Evolutionary conservation across 495 filamentous ascomycete genomes (phyloP).

Genomic region (Daldinia grandis): DNA sequence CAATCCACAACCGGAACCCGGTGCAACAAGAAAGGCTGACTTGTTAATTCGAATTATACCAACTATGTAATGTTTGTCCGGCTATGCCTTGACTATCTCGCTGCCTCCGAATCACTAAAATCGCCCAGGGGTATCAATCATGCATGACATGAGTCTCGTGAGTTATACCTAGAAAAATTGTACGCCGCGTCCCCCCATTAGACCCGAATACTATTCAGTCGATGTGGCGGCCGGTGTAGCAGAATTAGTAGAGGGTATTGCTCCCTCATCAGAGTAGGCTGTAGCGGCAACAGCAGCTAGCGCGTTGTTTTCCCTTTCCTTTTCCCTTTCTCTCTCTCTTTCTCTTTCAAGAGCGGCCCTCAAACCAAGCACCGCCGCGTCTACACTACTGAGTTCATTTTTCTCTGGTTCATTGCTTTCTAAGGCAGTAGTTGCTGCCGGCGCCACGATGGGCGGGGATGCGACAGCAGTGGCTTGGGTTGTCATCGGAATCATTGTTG

Average conservation of each 20-base stretch:
- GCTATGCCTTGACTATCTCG: slow-evolving; percentile 8
- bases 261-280: slow-evolving; percentile 17
- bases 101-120: slow-evolving; percentile 23
- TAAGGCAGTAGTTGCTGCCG: neutral
- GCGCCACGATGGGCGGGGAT: neutral
- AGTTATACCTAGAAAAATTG: slow-evolving; percentile 23
- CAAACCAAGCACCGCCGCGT: slow-evolving; percentile 40
- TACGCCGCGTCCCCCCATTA: neutral
- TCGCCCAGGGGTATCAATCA: slow-evolving; percentile 43
- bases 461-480: neutral
- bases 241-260: slow-evolving; percentile 18
- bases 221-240: slow-evolving; percentile 24
- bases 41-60: slow-evolving; percentile 7
- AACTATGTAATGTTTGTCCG: slow-evolving; percentile 8
- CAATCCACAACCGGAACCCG: slow-evolving; percentile 19
- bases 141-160: slow-evolving; percentile 23
- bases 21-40: neutral
- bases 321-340: slow-evolving; percentile 41
- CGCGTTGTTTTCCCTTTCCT: slow-evolving; percentile 15
- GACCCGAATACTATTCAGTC: slow-evolving; percentile 8
- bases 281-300: slow-evolving; percentile 21
- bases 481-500: neutral
- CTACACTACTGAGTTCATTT: slow-evolving; percentile 38
- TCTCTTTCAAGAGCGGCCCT: slow-evolving; percentile 36
- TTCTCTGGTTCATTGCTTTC: slow-evolving; percentile 26